Percentiles rank a stretch among this genome's conserved stretches.
phyloP scores from a whole-genome alignment of 768 basidiomycete species.

The Daedaleopsis sinensis region DNA sequence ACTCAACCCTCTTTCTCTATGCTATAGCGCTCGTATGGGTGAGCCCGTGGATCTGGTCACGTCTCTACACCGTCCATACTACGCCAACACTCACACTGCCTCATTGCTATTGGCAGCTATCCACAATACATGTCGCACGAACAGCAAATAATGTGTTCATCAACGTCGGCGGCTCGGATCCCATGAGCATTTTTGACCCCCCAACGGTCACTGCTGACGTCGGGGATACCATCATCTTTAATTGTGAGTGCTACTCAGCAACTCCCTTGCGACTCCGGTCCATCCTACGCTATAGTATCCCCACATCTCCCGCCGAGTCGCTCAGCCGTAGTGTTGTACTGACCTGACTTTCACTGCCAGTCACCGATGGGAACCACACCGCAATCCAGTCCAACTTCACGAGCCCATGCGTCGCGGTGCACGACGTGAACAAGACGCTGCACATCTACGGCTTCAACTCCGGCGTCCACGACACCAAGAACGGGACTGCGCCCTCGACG shows the following conservation, averaged over 20 bases:
- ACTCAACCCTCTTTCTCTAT: too few species aligned
- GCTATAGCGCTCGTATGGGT: too few species aligned
- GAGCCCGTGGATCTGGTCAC: too few species aligned
- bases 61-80: too few species aligned
- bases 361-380: constrained; percentile 54
- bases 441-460: constrained; percentile 56
- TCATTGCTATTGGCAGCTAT: too few species aligned
- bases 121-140: too few species aligned
- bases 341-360: constrained; percentile 26
- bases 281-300: too few species aligned
- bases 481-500: constrained; percentile 45
- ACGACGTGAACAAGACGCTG: constrained; percentile 45
- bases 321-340: background rate
- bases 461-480: constrained; percentile 48
- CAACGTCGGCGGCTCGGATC: constrained; percentile 46
- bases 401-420: constrained; percentile 51
- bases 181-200: constrained; percentile 50
- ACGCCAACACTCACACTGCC: too few species aligned
- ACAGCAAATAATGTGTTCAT: constrained; percentile 34
- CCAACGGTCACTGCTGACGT: constrained; percentile 40
- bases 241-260: constrained; percentile 41
- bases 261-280: too few species aligned
- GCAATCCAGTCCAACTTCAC: constrained; percentile 59
- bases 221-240: constrained; percentile 58
- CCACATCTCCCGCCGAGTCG: too few species aligned